Percentiles rank a stretch among this genome's conserved stretches.
These are phyloP conservation scores for Fragilaria radians DNA, from an alignment of 108 stramenopile genomes.

Conservation along the genomic window DNA sequence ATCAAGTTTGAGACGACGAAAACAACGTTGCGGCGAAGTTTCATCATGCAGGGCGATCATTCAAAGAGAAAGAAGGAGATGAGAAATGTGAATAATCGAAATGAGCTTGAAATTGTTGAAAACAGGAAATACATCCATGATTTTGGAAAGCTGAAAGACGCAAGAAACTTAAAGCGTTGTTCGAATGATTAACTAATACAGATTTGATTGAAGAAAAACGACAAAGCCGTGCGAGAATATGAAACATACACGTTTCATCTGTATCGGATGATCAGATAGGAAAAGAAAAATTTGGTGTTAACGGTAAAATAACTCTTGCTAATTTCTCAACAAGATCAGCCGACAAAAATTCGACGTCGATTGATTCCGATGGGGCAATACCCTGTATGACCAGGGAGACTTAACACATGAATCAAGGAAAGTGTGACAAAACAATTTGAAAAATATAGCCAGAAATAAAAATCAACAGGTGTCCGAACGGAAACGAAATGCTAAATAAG, in stretches of 20 bases:
- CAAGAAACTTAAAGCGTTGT: not conserved
- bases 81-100: not conserved
- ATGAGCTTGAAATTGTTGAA: not conserved
- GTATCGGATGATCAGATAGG: too few species aligned
- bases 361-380: too few species aligned
- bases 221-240: not conserved
- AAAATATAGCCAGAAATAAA: not conserved
- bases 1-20: constrained; percentile 10
- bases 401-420: not conserved
- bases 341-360: too few species aligned
- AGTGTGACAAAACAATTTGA: not conserved
- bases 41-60: constrained; percentile 4
- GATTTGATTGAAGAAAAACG: not conserved
- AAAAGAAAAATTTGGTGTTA: too few species aligned
- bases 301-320: too few species aligned
- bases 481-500: not conserved
- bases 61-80: not conserved
- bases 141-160: not conserved
- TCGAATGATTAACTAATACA: not conserved
- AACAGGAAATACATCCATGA: not conserved
- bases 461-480: not conserved
- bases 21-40: constrained; percentile 17
- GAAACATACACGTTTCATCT: too few species aligned
- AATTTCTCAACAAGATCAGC: too few species aligned
- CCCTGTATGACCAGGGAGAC: not conserved